Evolutionary conservation across 345 rosid genomes (phyloP), one percentile per base, ranked within the genome.

Genomic region (Syzygium aqueum): DNA sequence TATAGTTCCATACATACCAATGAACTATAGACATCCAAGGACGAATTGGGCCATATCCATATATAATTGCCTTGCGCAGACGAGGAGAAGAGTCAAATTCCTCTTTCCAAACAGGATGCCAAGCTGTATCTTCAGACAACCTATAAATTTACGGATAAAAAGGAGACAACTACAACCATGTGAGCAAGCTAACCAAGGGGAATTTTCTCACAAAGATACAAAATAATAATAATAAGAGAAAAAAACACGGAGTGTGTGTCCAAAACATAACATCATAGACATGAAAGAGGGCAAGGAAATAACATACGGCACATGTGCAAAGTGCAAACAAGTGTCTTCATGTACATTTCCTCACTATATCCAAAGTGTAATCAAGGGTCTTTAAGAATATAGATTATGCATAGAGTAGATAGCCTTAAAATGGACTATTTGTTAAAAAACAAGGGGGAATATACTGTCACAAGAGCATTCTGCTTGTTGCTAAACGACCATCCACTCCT

Each of bases 21-120:
- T 96, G 99, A 93, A 91, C 98, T 90, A 97, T 95, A 85, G 99
- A 97, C 96, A 97, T 94, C 99, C 96, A 97, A 86, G 99, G 95
- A 85, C 99, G 91, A 86, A 96, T 89, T n/a, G 99, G 99, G 22
- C 99, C 99, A 88, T 96, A 96, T 85, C 96, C 99, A 85, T 85
- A 92, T 51, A 94, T 91, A 85, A 97, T 91, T 67, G 98, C 96
- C 88, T 96, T 96, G 85, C 97, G 94, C 84, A 95, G 67, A 65
- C 86, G 11, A 53, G 98, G 93, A 30, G 95, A 90, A 84, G 92
- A 89, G 67, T 96, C 95, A 88, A 96, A 92, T 91, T 95, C 98
- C 89, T 94, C 94, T 89, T 93, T 91, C 88, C 84, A 87, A 89
- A 97, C 90, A 86, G 99, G 99, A 51, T 94, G 99, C 99, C 98